Evolutionary conservation across 1,284 basidiomycete genomes (phyloP).

Genomic region (Cryptococcus sp.): DNA sequence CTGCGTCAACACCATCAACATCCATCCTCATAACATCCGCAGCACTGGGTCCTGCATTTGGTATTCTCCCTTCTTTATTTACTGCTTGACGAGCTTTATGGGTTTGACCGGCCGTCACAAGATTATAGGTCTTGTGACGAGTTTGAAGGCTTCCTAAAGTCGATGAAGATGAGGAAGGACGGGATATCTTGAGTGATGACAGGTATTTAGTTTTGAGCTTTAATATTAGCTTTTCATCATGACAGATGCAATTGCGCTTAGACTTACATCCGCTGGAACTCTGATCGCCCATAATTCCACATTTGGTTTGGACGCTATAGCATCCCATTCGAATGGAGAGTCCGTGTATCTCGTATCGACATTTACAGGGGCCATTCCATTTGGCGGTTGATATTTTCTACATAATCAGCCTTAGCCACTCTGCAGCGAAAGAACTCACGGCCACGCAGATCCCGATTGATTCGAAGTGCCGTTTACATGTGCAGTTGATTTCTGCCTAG

Average conservation of each 20-base stretch:
- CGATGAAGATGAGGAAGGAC: slow-evolving; percentile 5
- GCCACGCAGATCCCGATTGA: neutral
- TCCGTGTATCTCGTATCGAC: slow-evolving; percentile 20
- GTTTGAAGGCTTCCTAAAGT: slow-evolving; percentile 24
- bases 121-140: slow-evolving; percentile 26
- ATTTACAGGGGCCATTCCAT: slow-evolving; percentile 31
- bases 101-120: slow-evolving; percentile 19
- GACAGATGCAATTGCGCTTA: neutral
- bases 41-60: slow-evolving; percentile 25
- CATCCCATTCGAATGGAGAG: slow-evolving; percentile 41
- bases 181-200: slow-evolving; percentile 14
- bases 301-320: slow-evolving; percentile 26
- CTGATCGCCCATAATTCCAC: slow-evolving; percentile 46
- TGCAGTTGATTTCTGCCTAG: slow-evolving; percentile 6
- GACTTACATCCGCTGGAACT: slow-evolving; percentile 38
- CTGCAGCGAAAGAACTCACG: neutral
- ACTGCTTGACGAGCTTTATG: slow-evolving; percentile 12
- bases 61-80: slow-evolving; percentile 26
- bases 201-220: slow-evolving; percentile 42
- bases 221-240: neutral
- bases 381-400: slow-evolving; percentile 35
- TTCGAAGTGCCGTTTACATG: neutral
- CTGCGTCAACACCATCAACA: slow-evolving; percentile 16
- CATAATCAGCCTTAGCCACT: neutral
- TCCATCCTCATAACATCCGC: slow-evolving; percentile 28